Base-by-base conservation (phyloP, 1,139 yeast genomes). In the Candida glucosophila region DNA sequence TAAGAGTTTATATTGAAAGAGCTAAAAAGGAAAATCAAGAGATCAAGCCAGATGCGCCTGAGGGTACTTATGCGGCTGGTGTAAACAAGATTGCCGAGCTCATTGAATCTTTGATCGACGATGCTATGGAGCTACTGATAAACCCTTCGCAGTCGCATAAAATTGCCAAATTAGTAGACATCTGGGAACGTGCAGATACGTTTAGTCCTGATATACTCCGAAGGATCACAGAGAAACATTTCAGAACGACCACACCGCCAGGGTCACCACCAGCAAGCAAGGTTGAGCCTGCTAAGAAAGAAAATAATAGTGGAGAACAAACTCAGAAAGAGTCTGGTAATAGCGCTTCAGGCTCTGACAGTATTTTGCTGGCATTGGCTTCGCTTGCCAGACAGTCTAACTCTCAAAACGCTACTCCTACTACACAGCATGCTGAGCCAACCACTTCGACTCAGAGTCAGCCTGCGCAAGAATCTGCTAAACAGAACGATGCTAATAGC, bases 171-270 rank as follows among this genome's bases (percentile, higher is more conserved):
- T 67, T 90, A 41, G 70, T 90, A 39, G 95, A 83, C 37, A 88
- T 90, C 43, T 90, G 98, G 98, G 85, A 77, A 43, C 74, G 85
- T 39, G 81, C 90, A 18, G 76, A 73, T 26, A 80, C 95, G 10
- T 90, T 90, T 53, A 63, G 67, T 28, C 67, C 68, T 22, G 64
- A 65, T 22, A 57, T 67, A 20, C 58, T 88, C 33, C 55, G 65
- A 28, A 52, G 67, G 13, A 68, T 82, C 30, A 71, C 77, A 48
- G 51, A 59, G n/a, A 75, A 70, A 42, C 73, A 72, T 51, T 77
- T 76, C 43, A 59, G 63, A 25, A 57, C 71, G 30, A 55, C 70
- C 14, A 70, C 79, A 5, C 82, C 83, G 28, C 61, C 61, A 14
- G 69, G 67, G 22, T 48, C 77, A 26, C 76, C 77, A 19, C 71